A percentile compares a stretch with the other conserved stretches of the same genome.
phyloP scores from a whole-genome alignment of 441 rosid species.

The Pelargonium australe region DNA sequence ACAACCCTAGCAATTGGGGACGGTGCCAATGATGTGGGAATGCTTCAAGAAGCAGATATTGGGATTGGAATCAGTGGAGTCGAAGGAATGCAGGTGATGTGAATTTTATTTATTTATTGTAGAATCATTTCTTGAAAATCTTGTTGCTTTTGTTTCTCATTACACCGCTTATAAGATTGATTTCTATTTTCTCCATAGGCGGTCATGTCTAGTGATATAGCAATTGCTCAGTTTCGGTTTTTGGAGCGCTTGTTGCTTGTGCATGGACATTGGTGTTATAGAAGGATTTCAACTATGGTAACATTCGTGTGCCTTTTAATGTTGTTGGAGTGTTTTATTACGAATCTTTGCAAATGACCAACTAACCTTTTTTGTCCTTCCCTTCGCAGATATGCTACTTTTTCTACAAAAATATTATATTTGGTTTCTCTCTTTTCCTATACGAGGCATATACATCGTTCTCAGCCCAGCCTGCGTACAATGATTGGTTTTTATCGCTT shows the following conservation, averaged over 20 bases:
- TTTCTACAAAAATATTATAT: constrained; percentile 64
- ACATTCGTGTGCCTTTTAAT: neutral
- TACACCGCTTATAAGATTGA: constrained; percentile 6
- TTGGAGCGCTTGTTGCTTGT: constrained; percentile 61
- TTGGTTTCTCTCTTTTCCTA: constrained; percentile 55
- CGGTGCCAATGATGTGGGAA: constrained; percentile 81
- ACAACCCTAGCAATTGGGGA: constrained; percentile 72
- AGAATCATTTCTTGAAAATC: neutral
- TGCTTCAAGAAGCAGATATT: constrained; percentile 80
- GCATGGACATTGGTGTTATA: constrained; percentile 82
- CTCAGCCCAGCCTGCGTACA: constrained; percentile 55
- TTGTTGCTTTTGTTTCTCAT: constrained; percentile 11
- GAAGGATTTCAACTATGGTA: constrained; percentile 71
- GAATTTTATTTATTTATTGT: too few relatives aligned
- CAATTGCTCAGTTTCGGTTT: constrained; percentile 67
- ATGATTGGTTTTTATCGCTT: constrained; percentile 62
- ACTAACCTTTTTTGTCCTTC: neutral
- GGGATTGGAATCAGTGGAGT: constrained; percentile 75
- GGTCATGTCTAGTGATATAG: constrained; percentile 67
- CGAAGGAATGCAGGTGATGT: constrained; percentile 52
- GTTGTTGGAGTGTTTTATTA: neutral
- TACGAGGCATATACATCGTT: constrained; percentile 54
- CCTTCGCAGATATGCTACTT: constrained; percentile 62
- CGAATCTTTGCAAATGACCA: neutral
- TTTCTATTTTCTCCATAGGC: constrained; percentile 36